Conservation (phyloP, 331 rosid genomes). For the Pyrus hybrid region DNA sequence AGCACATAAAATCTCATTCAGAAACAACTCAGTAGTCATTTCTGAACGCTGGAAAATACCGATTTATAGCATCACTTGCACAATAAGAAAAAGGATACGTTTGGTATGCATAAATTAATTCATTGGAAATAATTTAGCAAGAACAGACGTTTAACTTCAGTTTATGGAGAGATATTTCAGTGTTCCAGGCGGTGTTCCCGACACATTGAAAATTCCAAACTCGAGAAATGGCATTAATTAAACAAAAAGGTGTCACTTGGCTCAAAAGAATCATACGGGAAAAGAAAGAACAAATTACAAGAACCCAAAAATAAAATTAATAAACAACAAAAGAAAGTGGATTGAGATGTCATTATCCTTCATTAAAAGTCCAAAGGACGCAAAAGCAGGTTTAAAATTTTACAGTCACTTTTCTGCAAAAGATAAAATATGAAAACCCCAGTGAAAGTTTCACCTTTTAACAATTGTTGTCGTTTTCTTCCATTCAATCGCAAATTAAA, state of each 20-base stretch:
- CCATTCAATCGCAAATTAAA: not conserved
- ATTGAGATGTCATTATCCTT: slow-evolving; percentile 6
- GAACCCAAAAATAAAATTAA: not conserved
- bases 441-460: not conserved
- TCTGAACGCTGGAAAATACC: not conserved
- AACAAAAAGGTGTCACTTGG: not conserved
- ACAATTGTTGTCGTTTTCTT: not conserved
- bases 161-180: not conserved
- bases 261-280: not conserved
- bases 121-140: not conserved
- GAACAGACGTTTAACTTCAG: too few species aligned
- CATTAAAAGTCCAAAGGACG: slow-evolving; percentile 1
- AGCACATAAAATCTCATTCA: not conserved
- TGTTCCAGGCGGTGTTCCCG: too few species aligned
- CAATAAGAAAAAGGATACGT: not conserved
- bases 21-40: not conserved
- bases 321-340: not conserved
- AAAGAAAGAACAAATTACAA: not conserved
- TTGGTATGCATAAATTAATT: not conserved
- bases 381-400: not conserved
- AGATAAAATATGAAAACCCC: not conserved
- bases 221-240: not conserved
- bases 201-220: not conserved
- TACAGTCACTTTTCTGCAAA: not conserved
- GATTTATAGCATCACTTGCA: not conserved